phyloP scores from a whole-genome alignment of 2,329 filamentous ascomycete species.

The Colletotrichum euphorbiae region DNA sequence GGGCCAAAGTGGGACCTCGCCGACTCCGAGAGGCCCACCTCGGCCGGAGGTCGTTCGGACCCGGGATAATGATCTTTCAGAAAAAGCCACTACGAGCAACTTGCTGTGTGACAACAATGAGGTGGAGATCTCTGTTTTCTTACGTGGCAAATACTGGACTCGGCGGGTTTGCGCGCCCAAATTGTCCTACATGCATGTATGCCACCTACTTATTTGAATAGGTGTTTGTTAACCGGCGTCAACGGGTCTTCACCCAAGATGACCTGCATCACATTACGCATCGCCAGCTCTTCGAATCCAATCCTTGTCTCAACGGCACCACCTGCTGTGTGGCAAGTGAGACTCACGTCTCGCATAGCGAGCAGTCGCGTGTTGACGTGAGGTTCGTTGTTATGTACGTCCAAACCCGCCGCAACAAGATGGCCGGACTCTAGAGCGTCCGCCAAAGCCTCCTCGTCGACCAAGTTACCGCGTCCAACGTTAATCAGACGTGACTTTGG shows the following conservation, averaged over 20 bases:
- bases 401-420: constrained; percentile 36
- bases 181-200: no score
- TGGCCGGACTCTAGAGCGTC: constrained; percentile 39
- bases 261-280: constrained; percentile 64
- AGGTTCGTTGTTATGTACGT: constrained; percentile 60
- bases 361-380: constrained; percentile 52
- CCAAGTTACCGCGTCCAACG: constrained; percentile 55
- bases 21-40: no score
- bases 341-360: constrained; percentile 49
- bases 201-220: constrained; percentile 48
- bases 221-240: constrained; percentile 65
- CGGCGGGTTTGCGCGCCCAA: no score
- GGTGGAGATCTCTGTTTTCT: no score
- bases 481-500: constrained; percentile 64
- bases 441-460: constrained; percentile 39
- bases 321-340: constrained; percentile 67
- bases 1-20: no score
- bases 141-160: no score
- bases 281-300: constrained; percentile 65
- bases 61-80: no score
- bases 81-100: no score
- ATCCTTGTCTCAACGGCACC: constrained; percentile 65
- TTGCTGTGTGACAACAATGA: no score
- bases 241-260: constrained; percentile 56
- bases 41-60: no score